These are phyloP conservation scores for Nothomitra cinnamomea DNA, from an alignment of 2,329 filamentous ascomycete species.

Conservation along the genomic window DNA sequence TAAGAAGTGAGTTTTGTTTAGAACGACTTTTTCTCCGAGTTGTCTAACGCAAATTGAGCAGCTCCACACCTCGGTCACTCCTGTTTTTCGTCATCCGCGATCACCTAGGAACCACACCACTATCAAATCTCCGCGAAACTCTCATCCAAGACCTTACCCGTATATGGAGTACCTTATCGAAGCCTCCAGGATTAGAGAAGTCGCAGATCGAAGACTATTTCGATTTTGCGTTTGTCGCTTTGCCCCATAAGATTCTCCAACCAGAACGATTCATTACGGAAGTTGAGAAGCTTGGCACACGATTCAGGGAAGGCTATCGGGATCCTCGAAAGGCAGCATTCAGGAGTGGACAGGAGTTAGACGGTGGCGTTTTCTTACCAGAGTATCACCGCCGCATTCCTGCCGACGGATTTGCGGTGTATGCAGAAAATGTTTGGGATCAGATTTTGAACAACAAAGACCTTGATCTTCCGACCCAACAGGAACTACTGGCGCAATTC, in stretches of 20 bases:
- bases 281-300: constrained; percentile 58
- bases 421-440: constrained; percentile 90
- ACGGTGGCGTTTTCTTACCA: constrained; percentile 71
- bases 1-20: constrained; percentile 47
- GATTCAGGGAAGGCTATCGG: constrained; percentile 70
- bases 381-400: constrained; percentile 94
- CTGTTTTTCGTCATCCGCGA: constrained; percentile 98
- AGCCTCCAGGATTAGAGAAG: constrained; percentile 73
- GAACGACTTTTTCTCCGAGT: neutral
- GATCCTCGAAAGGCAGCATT: constrained; percentile 44
- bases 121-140: constrained; percentile 79
- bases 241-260: constrained; percentile 93
- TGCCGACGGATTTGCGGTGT: constrained; percentile 88
- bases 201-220: constrained; percentile 94
- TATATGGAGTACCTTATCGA: constrained; percentile 86
- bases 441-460: constrained; percentile 99
- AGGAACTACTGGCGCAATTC: constrained; percentile 92
- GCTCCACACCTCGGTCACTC: constrained; percentile 73
- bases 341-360: constrained; percentile 51
- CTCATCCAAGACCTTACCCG: constrained; percentile 77
- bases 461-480: constrained; percentile 86
- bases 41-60: constrained; percentile 19
- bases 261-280: constrained; percentile 77
- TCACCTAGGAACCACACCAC: constrained; percentile 79
- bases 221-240: constrained; percentile 88